Base-by-base conservation (phyloP, 192 early-diverging fungal genomes). In the Backusella morwellensis region DNA sequence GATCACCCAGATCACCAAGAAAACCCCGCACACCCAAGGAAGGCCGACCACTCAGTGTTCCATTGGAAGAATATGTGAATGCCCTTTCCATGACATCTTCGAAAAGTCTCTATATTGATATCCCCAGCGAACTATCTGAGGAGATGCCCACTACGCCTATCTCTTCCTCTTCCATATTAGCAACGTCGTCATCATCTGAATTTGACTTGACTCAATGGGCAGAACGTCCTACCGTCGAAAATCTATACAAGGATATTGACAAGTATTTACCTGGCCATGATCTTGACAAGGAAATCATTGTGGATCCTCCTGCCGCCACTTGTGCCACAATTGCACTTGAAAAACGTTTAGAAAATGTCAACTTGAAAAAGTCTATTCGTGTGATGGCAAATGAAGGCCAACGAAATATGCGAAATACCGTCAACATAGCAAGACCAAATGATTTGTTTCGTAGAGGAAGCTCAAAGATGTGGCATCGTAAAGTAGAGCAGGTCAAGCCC, bases 221-320 rank as follows among this genome's bases (percentile, higher is more conserved):
- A 11, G 85, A 85, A 26, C 85, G 93, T 21, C 93, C 93, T 15
- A 88, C 91, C 0, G 82, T 90, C 7, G 91, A 93, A 36, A 86
- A 86, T 52, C 85, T 94, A 54, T 86, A 85, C 34, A 86, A 92
- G 54, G 85, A 93, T 76, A 82, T 93, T 66, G 91, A 92, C 41
- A 82, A 87, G 75, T 94, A 90, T 73, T 92, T 94, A 75, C 92
- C 92, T n/a, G 88, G 84, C 15, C 42, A 44, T 44, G 42, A 44
- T 17, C 42, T 44, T 44, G 42, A 44, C 14, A 44, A 44, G 15
- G 90, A 87, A 14, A 92, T 93, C 70, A 84, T 91, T 19, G 89
- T 74, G 36, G 69, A 75, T 6, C 56, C 56, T 50, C 19, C 47
- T 50, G 47, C 47, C 15, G 15, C 42, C 42, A 44, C 15, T 44